Evolutionary conservation across 1,284 basidiomycete species (phyloP), one percentile per base, ranked within the genome.

Genomic region (Apiotrichum domesticum): DNA sequence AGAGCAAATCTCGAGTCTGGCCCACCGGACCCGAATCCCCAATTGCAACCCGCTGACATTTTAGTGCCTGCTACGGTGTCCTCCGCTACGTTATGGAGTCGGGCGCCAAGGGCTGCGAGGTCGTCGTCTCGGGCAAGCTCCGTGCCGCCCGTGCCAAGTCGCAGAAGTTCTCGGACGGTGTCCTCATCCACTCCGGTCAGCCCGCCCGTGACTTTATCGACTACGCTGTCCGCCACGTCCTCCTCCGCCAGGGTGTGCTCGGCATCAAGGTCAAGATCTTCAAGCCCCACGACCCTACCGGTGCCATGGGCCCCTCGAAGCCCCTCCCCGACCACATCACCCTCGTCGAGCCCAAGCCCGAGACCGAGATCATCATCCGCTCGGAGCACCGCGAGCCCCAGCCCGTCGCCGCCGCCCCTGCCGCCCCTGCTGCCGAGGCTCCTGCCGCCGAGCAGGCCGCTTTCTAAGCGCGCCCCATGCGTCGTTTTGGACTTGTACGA

Each of bases 251-350:
- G 80, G 96, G 96, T 87, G 96, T 99, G 60, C 86, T 99, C 66
- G 96, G 96, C 76, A 98, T 99, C 84, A 98, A 98, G 81, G 96
- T 99, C 77, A 99, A 98, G 83, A 98, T 99, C 80, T 98, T 98
- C 95, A 94, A 95, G 81, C 91, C 88, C 63, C 87, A 83, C 80
- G 96, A 98, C 79, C 90, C 93, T 59, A 87, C 90, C 73, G 93
- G 93, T 62, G 84, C 84, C 68, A 80, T 84, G 58, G 94, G 94
- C 58, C 95, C 94, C 73, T 83, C 84, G 78, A 93, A 93, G 79
- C 92, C 94, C 65, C 87, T 99, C 55, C 96, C 96, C 64, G 96
- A 98, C 79, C 87, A 87, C 65, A 94, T 99, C 74, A 86, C 86
- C 72, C 90, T 98, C 75, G 77, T 86, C 73, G 91, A 96, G 76